Conservation (phyloP, 2,329 filamentous ascomycete genomes). For the Fusarium mexicanum region DNA sequence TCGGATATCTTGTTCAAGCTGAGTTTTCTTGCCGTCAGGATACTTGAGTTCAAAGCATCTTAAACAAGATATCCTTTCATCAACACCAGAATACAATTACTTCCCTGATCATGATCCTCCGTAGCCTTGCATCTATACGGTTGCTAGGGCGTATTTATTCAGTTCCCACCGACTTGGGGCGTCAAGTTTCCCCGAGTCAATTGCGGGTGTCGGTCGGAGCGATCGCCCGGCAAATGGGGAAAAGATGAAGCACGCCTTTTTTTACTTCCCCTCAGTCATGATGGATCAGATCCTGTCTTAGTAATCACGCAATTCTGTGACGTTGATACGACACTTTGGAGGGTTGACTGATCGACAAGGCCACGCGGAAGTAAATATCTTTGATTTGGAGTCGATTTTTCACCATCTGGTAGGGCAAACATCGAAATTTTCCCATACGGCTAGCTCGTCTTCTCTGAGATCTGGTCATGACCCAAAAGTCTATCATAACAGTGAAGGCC, state of each 20-base stretch:
- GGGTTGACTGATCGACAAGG: background rate
- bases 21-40: background rate
- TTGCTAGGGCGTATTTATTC: background rate
- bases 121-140: slow-evolving; percentile 27
- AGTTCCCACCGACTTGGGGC: slow-evolving; percentile 24
- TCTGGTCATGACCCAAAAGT: background rate
- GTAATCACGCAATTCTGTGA: slow-evolving; percentile 34
- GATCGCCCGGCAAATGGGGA: slow-evolving; percentile 39
- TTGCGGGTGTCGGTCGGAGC: slow-evolving; percentile 39
- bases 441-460: background rate
- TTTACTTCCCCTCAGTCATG: slow-evolving; percentile 33
- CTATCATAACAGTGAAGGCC: background rate
- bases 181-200: slow-evolving; percentile 19
- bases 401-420: background rate
- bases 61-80: background rate
- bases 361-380: background rate
- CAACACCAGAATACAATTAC: background rate
- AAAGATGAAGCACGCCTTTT: slow-evolving; percentile 2
- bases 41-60: background rate
- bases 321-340: slow-evolving; percentile 6
- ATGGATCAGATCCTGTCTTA: slow-evolving; percentile 29
- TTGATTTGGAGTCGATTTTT: background rate
- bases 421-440: background rate
- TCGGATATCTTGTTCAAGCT: background rate
- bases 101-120: background rate